These are phyloP conservation scores for Capsella rubella DNA, from an alignment of 441 rosid genomes.

Conservation along the genomic window DNA sequence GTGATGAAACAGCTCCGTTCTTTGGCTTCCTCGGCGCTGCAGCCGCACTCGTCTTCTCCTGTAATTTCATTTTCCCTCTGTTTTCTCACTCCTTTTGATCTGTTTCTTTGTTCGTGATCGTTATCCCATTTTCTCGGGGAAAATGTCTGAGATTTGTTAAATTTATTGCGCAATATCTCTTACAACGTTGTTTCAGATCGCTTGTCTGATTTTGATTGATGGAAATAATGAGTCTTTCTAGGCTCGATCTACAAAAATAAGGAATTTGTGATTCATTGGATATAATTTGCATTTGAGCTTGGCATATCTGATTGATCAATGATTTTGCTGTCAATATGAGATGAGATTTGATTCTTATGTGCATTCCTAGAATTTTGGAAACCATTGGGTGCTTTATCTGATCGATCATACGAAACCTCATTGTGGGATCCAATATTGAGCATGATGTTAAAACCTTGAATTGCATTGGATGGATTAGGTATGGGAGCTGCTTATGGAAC, in stretches of 20 bases:
- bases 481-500: constrained; percentile 42
- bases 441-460: background rate
- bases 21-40: constrained; percentile 73
- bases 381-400: background rate
- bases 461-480: constrained; percentile 37
- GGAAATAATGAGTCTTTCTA: background rate
- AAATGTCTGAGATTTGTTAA: background rate
- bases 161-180: background rate
- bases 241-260: background rate
- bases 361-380: background rate
- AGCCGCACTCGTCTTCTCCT: constrained; percentile 77
- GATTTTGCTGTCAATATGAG: constrained; percentile 6
- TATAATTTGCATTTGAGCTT: constrained; percentile 23
- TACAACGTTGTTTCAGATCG: constrained; percentile 11
- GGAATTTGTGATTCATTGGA: background rate
- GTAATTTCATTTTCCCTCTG: constrained; percentile 43
- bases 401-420: background rate
- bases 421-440: constrained; percentile 8
- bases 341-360: background rate
- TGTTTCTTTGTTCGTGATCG: constrained; percentile 10
- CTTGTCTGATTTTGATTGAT: constrained; percentile 28
- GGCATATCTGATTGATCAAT: constrained; percentile 10
- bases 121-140: constrained; percentile 8
- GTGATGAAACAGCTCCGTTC: constrained; percentile 80
- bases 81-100: background rate